Evolutionary conservation across 1,139 yeast genomes (phyloP).

Genomic region (Kodamaea alishanica): DNA sequence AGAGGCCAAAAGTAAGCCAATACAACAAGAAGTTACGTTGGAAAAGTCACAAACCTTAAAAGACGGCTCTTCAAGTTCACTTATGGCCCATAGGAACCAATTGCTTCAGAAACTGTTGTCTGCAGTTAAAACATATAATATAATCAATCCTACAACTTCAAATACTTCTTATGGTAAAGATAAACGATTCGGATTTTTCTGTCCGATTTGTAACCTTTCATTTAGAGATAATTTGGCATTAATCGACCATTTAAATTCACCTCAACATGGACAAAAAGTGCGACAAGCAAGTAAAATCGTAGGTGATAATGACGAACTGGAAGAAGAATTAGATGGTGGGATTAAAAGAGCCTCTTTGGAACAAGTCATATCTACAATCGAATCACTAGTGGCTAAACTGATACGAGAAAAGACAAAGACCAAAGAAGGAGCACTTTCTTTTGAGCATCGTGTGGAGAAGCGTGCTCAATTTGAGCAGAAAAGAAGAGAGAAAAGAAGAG

Average conservation of each 20-base stretch:
- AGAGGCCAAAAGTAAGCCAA: slow-evolving; percentile 32
- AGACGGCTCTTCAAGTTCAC: slow-evolving; percentile 22
- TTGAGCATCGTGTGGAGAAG: slow-evolving; percentile 43
- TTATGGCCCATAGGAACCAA: slow-evolving; percentile 30
- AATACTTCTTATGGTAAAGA: slow-evolving; percentile 27
- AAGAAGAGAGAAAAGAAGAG: slow-evolving; percentile 26
- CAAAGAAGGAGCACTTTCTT: slow-evolving; percentile 12
- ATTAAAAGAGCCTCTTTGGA: slow-evolving; percentile 30
- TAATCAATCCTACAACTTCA: slow-evolving; percentile 27
- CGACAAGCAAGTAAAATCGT: slow-evolving; percentile 8
- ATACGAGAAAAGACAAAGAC: slow-evolving; percentile 14
- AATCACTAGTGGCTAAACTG: slow-evolving; percentile 26
- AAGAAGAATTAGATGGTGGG: slow-evolving; percentile 32
- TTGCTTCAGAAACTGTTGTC: slow-evolving; percentile 30
- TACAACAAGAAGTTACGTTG: neutral
- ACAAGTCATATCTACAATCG: slow-evolving; percentile 34
- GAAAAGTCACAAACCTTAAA: slow-evolving; percentile 1
- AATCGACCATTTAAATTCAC: slow-evolving; percentile 79
- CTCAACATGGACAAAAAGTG: slow-evolving; percentile 46
- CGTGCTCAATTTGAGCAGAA: slow-evolving; percentile 41
- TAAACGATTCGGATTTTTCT: slow-evolving; percentile 77
- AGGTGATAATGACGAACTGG: slow-evolving; percentile 28
- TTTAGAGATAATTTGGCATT: slow-evolving; percentile 78
- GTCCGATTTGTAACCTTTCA: slow-evolving; percentile 75
- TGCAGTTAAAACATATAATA: slow-evolving; percentile 34